Percentiles rank a stretch among this genome's conserved stretches.
phyloP scores from a whole-genome alignment of 2,329 filamentous ascomycete genomes.

The Fusarium tupiense region DNA sequence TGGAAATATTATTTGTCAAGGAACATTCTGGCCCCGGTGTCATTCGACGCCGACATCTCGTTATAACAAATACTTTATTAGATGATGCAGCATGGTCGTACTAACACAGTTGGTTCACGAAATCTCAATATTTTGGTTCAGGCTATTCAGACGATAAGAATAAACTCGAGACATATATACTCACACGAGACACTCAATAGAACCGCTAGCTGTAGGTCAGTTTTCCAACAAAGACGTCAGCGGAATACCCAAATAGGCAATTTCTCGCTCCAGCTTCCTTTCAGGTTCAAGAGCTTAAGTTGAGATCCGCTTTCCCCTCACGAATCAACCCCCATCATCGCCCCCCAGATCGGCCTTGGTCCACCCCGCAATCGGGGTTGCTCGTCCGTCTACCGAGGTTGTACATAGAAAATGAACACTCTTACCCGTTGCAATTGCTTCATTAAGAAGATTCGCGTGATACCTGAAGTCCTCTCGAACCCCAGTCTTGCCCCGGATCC shows the following conservation, averaged over 20 bases:
- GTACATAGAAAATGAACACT: slow-evolving; percentile 13
- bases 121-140: neutral
- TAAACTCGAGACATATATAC: neutral
- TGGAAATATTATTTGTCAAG: too few relatives aligned
- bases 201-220: neutral
- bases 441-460: slow-evolving; percentile 2
- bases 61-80: too few relatives aligned
- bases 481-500: neutral
- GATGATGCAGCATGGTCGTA: neutral
- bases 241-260: slow-evolving; percentile 18
- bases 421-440: slow-evolving; percentile 24
- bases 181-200: neutral
- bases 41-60: neutral
- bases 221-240: slow-evolving; percentile 6
- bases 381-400: slow-evolving; percentile 36
- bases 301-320: slow-evolving; percentile 37
- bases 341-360: slow-evolving; percentile 25
- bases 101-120: neutral
- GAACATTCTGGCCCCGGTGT: neutral
- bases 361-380: slow-evolving; percentile 38
- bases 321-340: slow-evolving; percentile 22
- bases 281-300: slow-evolving; percentile 8
- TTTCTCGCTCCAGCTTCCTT: slow-evolving; percentile 27
- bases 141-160: neutral
- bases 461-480: neutral